Evolutionary conservation across 75 land plant genomes (phyloP).

Genomic region (Pinus taeda): DNA sequence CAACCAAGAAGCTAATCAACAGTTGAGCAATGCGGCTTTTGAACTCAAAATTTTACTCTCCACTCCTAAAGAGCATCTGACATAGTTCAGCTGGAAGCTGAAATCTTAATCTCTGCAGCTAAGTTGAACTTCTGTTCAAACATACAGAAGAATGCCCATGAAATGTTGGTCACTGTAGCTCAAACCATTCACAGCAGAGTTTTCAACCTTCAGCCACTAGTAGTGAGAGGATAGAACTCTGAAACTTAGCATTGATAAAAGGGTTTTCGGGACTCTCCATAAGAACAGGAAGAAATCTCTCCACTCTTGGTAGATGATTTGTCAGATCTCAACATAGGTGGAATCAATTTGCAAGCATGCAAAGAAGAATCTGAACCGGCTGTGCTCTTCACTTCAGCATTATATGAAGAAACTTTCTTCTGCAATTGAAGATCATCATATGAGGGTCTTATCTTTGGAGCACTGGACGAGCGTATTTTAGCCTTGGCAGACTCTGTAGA

Average conservation of each 20-base stretch:
- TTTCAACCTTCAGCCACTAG: neutral
- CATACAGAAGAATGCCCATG: neutral
- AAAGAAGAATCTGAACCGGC: constrained; percentile 11
- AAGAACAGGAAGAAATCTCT: neutral
- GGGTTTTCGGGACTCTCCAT: neutral
- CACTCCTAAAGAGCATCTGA: neutral
- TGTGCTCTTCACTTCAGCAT: constrained; percentile 2
- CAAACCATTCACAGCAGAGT: neutral
- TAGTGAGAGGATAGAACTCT: neutral
- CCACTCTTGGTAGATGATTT: constrained; percentile 10
- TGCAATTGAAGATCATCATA: constrained; percentile 15
- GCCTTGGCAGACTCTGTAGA: constrained; percentile 73
- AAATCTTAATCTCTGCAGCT: neutral
- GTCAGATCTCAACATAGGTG: constrained; percentile 5
- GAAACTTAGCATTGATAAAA: neutral
- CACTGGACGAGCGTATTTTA: constrained; percentile 32
- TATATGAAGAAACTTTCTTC: constrained; percentile 9
- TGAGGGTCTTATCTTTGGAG: constrained; percentile 31
- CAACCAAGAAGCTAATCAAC: constrained; percentile 1
- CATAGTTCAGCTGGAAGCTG: neutral
- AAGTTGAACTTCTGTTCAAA: constrained; percentile 6
- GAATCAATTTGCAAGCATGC: constrained; percentile 3
- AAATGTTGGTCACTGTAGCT: no score
- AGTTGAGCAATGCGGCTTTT: no score
- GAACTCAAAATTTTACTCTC: neutral